A percentile compares a stretch with the other conserved stretches of the same genome.
phyloP scores from a whole-genome alignment of 2,329 filamentous ascomycete species.

The Amesomyces nigricolor region DNA sequence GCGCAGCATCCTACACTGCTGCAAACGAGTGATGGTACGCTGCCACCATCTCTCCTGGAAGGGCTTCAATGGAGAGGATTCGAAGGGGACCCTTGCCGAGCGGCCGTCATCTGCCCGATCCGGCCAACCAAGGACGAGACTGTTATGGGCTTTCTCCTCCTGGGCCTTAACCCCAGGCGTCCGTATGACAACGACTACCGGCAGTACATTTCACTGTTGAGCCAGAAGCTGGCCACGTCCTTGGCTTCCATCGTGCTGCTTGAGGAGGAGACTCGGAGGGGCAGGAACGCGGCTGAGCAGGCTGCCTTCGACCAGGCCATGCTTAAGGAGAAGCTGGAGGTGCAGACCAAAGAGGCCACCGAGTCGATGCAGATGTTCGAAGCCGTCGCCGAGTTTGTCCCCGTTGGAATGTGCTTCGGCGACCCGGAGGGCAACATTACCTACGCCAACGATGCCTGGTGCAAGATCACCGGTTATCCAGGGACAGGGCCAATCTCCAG shows the following conservation, averaged over 20 bases:
- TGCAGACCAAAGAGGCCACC: constrained; percentile 45
- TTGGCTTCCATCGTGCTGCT: constrained; percentile 65
- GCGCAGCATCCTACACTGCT: constrained; percentile 37
- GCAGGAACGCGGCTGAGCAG: constrained; percentile 51
- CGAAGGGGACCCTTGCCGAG: constrained; percentile 53
- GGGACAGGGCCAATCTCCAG: constrained; percentile 24
- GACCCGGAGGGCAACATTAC: constrained; percentile 58
- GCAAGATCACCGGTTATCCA: constrained; percentile 45
- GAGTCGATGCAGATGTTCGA: constrained; percentile 60
- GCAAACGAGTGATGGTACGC: constrained; percentile 43
- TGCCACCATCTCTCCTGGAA: constrained; percentile 53
- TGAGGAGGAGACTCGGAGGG: constrained; percentile 62
- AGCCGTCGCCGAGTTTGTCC: constrained; percentile 66
- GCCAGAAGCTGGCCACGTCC: constrained; percentile 57
- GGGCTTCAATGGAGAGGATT: constrained; percentile 60
- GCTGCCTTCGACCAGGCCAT: constrained; percentile 63
- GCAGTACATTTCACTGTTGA: constrained; percentile 55
- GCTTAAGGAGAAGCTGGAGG: constrained; percentile 59
- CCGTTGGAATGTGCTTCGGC: constrained; percentile 68
- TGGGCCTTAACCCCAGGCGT: constrained; percentile 64
- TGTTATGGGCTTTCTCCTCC: constrained; percentile 61
- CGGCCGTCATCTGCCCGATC: constrained; percentile 64
- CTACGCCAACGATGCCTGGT: constrained; percentile 66
- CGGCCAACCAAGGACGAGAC: constrained; percentile 60
- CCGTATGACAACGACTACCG: constrained; percentile 70